A percentile compares a stretch with the other conserved stretches of the same genome.
Conservation (phyloP, 108 stramenopile genomes). For the Stephanodiscus triporus region DNA sequence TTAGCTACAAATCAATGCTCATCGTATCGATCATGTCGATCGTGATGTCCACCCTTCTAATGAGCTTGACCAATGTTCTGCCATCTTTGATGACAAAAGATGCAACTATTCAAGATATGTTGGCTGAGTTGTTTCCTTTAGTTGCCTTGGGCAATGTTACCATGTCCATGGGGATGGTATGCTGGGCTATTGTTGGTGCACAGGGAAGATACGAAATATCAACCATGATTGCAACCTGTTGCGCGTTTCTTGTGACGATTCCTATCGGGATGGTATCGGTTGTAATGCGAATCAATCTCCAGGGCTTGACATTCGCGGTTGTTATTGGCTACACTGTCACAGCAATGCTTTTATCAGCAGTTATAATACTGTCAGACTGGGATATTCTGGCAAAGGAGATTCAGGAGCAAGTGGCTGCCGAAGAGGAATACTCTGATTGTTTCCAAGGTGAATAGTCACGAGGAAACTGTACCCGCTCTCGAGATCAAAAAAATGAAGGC, state of each 20-base stretch:
- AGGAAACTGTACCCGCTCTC: too few species aligned
- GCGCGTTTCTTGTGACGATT: not conserved
- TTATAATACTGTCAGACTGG: conserved; percentile 4
- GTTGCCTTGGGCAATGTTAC: conserved; percentile 57
- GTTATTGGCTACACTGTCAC: not conserved
- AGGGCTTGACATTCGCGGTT: conserved; percentile 6
- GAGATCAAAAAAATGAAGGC: too few species aligned
- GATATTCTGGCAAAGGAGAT: not conserved
- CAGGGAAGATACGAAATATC: conserved; percentile 14
- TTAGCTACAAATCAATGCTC: conserved; percentile 59
- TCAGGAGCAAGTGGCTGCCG: not conserved
- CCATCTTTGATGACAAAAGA: conserved; percentile 59
- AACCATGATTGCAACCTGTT: not conserved
- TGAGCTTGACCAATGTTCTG: conserved; percentile 46
- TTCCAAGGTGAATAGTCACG: too few species aligned
- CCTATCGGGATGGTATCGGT: not conserved
- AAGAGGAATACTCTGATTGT: not conserved
- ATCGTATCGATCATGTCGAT: conserved; percentile 50
- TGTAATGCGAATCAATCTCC: not conserved
- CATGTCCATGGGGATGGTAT: conserved; percentile 6
- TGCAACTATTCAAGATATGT: conserved; percentile 57
- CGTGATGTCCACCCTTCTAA: conserved; percentile 55
- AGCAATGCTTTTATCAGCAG: not conserved
- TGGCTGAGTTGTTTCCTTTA: conserved; percentile 57
- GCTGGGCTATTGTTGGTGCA: conserved; percentile 15